A percentile compares a stretch with the other conserved stretches of the same genome.
Conservation (phyloP, 352 stramenopile genomes). For the Achlya hypogyna region DNA sequence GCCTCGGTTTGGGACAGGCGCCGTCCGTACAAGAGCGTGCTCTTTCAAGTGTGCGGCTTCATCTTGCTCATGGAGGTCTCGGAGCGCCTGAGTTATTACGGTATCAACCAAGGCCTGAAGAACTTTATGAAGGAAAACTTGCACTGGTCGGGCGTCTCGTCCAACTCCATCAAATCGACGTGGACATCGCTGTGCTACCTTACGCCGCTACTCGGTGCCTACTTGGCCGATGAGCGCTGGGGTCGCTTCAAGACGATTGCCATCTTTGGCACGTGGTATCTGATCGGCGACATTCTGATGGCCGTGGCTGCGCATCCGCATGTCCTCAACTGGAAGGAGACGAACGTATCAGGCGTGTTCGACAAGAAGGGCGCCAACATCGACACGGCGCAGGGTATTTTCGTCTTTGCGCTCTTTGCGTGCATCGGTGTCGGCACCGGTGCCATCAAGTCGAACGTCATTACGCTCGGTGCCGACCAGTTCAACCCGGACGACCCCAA, state of each 20-base stretch:
- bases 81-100: constrained; percentile 79
- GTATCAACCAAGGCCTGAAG: constrained; percentile 82
- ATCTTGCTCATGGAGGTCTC: constrained; percentile 82
- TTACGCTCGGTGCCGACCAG: constrained; percentile 79
- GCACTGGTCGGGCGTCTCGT: constrained; percentile 63
- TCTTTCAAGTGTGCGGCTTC: constrained; percentile 78
- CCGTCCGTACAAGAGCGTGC: constrained; percentile 67
- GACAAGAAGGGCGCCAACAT: not conserved
- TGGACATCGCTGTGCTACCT: constrained; percentile 85
- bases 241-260: constrained; percentile 74
- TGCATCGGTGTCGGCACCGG: constrained; percentile 70
- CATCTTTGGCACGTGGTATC: constrained; percentile 78
- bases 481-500: constrained; percentile 81
- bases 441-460: constrained; percentile 82
- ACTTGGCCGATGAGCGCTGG: constrained; percentile 81
- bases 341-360: not conserved
- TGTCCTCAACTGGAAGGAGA: constrained; percentile 42
- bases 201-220: constrained; percentile 69
- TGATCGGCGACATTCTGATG: constrained; percentile 53
- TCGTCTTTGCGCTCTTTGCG: constrained; percentile 61
- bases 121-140: constrained; percentile 72
- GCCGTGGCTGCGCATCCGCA: constrained; percentile 53
- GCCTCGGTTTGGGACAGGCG: constrained; percentile 14
- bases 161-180: constrained; percentile 82
- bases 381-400: constrained; percentile 49